Evolutionary conservation across 2,329 filamentous ascomycete genomes (phyloP).

Genomic region (Fusarium multiceps): DNA sequence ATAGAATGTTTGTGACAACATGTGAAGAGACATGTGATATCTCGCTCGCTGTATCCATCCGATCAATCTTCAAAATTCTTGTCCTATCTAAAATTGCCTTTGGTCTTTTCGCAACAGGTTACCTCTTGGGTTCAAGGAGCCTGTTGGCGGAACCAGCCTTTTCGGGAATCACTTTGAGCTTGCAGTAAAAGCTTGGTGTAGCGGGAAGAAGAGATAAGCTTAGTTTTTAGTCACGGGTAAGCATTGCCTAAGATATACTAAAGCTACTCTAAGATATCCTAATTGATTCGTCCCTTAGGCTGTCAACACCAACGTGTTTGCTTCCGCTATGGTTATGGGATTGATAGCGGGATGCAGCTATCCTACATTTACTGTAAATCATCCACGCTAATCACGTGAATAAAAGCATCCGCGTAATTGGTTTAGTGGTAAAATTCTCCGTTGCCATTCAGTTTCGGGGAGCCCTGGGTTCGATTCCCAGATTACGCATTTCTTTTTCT

Average conservation of each 20-base stretch:
- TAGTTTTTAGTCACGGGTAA: rapidly evolving
- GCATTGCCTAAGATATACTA: neutral
- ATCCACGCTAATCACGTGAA: neutral
- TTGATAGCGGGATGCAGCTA: no score
- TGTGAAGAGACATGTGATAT: neutral
- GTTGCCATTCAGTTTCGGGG: conserved; percentile 1
- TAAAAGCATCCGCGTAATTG: neutral
- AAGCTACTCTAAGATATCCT: neutral
- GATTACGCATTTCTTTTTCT: conserved; percentile 2
- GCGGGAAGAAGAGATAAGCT: neutral
- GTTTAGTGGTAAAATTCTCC: conserved; percentile 19
- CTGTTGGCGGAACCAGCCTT: neutral
- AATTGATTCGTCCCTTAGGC: neutral
- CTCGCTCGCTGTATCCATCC: neutral
- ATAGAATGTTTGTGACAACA: neutral
- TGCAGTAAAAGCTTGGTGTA: neutral
- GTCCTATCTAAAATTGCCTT: rapidly evolving
- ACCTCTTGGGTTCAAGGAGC: neutral
- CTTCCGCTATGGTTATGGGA: neutral
- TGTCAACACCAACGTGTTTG: neutral
- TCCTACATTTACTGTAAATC: no score
- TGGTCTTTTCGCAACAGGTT: neutral
- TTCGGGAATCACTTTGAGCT: neutral
- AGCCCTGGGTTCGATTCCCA: conserved; percentile 15
- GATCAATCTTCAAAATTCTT: rapidly evolving